A percentile compares a stretch with the other conserved stretches of the same genome.
Conservation (phyloP, 495 filamentous ascomycete genomes). For the Penicillium ucsense region DNA sequence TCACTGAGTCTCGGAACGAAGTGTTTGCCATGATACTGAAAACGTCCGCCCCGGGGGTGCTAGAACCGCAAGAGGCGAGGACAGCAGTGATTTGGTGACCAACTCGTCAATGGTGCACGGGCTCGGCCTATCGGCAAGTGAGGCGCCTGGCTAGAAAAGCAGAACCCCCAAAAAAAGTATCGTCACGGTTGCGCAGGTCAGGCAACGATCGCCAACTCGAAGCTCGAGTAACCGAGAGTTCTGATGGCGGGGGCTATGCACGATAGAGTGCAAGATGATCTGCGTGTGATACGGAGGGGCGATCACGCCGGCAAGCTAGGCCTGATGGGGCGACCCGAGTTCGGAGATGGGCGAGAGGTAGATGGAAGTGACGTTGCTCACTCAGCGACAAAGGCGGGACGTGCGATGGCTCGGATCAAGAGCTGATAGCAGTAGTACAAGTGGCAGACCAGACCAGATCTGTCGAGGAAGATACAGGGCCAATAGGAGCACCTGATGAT, state of each 20-base stretch:
- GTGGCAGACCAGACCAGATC: too few relatives aligned
- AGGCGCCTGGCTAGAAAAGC: slow-evolving; percentile 11
- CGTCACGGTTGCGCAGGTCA: not conserved
- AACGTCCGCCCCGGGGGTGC: not conserved
- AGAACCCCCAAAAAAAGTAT: slow-evolving; percentile 7
- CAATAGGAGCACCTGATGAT: too few relatives aligned
- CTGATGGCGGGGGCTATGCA: slow-evolving; percentile 32
- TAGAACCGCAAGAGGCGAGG: too few relatives aligned
- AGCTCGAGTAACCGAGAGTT: too few relatives aligned
- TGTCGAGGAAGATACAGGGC: too few relatives aligned
- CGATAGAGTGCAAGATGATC: slow-evolving; percentile 50
- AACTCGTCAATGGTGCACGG: slow-evolving; percentile 6
- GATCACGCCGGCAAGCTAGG: slow-evolving; percentile 14
- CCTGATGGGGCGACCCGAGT: not conserved
- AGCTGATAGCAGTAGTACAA: too few relatives aligned
- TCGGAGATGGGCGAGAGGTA: slow-evolving; percentile 14
- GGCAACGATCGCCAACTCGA: too few relatives aligned
- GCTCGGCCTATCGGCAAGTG: slow-evolving; percentile 13
- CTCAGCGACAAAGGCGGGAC: too few relatives aligned
- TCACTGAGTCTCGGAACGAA: slow-evolving; percentile 88
- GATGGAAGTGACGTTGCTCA: slow-evolving; percentile 17
- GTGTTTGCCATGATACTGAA: slow-evolving; percentile 64
- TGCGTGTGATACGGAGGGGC: slow-evolving; percentile 23
- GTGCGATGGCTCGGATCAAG: too few relatives aligned
- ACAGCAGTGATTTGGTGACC: too few relatives aligned